phyloP scores from a whole-genome alignment of 345 rosid species.

The Geranium brycei region DNA sequence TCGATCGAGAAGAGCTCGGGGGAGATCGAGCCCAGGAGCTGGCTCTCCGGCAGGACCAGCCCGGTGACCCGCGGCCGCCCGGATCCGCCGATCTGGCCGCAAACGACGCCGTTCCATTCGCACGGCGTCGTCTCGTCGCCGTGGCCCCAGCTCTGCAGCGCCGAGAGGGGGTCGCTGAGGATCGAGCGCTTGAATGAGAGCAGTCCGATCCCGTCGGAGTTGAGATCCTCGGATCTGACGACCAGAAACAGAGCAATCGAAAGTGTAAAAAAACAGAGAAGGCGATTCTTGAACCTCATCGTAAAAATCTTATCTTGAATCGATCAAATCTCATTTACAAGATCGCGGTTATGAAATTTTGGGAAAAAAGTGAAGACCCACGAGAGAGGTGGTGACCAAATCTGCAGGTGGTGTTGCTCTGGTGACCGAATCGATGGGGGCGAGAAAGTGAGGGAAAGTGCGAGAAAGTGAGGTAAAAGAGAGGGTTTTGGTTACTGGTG shows the following conservation, averaged over 20 bases:
- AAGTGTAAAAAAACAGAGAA: constrained; percentile 7
- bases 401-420: constrained; percentile 42
- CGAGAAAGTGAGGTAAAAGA: not conserved
- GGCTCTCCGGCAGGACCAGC: constrained; percentile 8
- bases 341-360: constrained; percentile 14
- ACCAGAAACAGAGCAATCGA: constrained; percentile 1
- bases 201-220: constrained; percentile 12
- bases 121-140: constrained; percentile 13
- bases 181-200: constrained; percentile 16
- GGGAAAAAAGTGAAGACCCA: not conserved
- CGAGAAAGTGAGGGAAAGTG: constrained; percentile 4
- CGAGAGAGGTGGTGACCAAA: constrained; percentile 46
- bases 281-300: constrained; percentile 22
- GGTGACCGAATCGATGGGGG: constrained; percentile 46
- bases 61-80: constrained; percentile 14
- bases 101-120: constrained; percentile 14
- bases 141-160: constrained; percentile 14
- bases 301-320: constrained; percentile 4
- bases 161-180: constrained; percentile 13
- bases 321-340: constrained; percentile 11
- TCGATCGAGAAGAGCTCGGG: constrained; percentile 9
- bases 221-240: constrained; percentile 1
- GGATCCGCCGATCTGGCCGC: constrained; percentile 7
- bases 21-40: constrained; percentile 16
- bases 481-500: not conserved